Evolutionary conservation across 208 protist species (phyloP), one percentile per base, ranked within the genome.

Genomic region (Leishmania gerbilli): DNA sequence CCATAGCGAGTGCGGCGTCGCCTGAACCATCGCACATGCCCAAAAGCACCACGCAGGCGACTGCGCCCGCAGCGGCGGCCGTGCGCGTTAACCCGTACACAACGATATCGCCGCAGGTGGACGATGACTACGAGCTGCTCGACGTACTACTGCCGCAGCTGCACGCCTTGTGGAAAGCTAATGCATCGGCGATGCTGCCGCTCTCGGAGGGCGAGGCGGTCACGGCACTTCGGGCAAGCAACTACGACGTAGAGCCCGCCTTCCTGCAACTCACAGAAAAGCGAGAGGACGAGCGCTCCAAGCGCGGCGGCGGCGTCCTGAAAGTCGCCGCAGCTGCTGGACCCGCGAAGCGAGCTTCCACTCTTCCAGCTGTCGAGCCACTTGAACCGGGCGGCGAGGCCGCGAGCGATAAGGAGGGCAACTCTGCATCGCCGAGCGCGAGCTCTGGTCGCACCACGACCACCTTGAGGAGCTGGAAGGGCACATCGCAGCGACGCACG

Each of bases 81-180:
- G 31, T 71, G 47, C 64, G 49, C n/a, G 62, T 79, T 19, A 87
- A 74, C 53, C 75, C 83, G 3, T 81, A 86, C 83, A 88, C 83
- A 2, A 84, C 86, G 42, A 83, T 87, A 55, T 40, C 84, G 13
- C 79, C 83, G 1, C 64, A 87, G 9, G 56, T 58, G 7, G 91
- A 95, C 84, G 56, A 49, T 17, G 93, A 96, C 83, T 94, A 90
- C 75, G 83, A 87, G 9, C 71, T 96, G 55, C 58, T 96, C 37
- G 84, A 80, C 47, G 55, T n/a, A 24, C 13, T 90, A 9, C 55
- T 96, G 21, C 80, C 89, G 7, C 75, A 81, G 45, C 77, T 95
- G 68, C 77, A 89, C 68, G 47, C 80, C 1, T 74, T 78, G 67
- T 96, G 91, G 93, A 88, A 85, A 31, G 71, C 74, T 21, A 77